Conservation (phyloP, 1,139 yeast species). For the Fermentozyma sake region DNA sequence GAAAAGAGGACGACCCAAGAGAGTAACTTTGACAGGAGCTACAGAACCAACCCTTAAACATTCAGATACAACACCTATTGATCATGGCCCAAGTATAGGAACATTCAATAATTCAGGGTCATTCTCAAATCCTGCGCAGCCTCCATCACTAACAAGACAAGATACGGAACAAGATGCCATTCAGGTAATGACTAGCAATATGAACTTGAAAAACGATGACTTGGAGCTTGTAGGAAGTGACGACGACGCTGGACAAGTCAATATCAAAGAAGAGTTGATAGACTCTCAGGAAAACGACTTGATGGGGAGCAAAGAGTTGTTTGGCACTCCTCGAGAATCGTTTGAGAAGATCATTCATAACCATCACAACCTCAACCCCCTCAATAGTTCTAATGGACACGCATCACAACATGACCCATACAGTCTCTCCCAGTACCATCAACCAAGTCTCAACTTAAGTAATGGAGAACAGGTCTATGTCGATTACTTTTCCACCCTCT, state of each 20-base stretch:
- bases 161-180: slow-evolving; percentile 43
- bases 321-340: slow-evolving; percentile 41
- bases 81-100: slow-evolving; percentile 28
- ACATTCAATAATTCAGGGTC: slow-evolving; percentile 20
- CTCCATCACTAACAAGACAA: slow-evolving; percentile 31
- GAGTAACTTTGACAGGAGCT: slow-evolving; percentile 25
- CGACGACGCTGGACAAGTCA: slow-evolving; percentile 9
- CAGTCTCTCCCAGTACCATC: slow-evolving; percentile 17
- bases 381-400: slow-evolving; percentile 6
- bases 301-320: slow-evolving; percentile 38
- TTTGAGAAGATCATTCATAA: slow-evolving; percentile 29
- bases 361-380: slow-evolving; percentile 7
- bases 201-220: slow-evolving; percentile 37
- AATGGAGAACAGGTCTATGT: slow-evolving; percentile 23
- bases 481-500: slow-evolving; percentile 34
- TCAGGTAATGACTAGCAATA: slow-evolving; percentile 30
- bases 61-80: slow-evolving; percentile 32
- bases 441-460: slow-evolving; percentile 16
- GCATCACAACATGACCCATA: slow-evolving; percentile 14
- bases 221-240: slow-evolving; percentile 33
- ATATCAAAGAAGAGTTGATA: slow-evolving; percentile 6
- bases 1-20: slow-evolving; percentile 47
- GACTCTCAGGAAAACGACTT: slow-evolving; percentile 28
- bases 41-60: slow-evolving; percentile 25
- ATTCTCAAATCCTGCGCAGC: slow-evolving; percentile 9